Conservation (phyloP, 345 rosid genomes). For the Salix dunnii region DNA sequence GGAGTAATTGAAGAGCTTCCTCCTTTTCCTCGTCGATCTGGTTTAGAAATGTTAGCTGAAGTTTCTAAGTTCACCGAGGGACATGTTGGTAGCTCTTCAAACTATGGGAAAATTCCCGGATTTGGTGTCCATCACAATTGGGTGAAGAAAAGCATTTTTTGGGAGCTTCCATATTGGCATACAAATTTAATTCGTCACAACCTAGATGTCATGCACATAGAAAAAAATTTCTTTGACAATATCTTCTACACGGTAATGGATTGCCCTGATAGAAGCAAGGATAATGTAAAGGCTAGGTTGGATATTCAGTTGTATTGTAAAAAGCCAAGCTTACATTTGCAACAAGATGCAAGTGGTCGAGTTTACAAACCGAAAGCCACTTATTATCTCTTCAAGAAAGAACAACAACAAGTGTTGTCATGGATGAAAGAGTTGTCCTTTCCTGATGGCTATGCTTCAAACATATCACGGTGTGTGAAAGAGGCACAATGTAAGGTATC, state of each 20-base stretch:
- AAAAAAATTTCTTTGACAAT: constrained; percentile 3
- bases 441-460: constrained; percentile 1
- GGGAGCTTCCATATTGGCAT: not conserved
- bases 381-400: not conserved
- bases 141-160: not conserved
- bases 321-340: not conserved
- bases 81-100: not conserved
- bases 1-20: not conserved
- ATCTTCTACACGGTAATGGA: not conserved
- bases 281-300: not conserved
- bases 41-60: too few species aligned
- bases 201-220: constrained; percentile 3
- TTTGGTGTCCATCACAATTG: not conserved
- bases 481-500: not conserved
- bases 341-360: not conserved
- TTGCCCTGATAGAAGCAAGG: not conserved
- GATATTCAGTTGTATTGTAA: not conserved
- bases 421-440: not conserved
- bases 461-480: not conserved
- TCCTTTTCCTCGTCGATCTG: not conserved
- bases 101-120: too few species aligned
- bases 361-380: not conserved
- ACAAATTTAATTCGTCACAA: not conserved
- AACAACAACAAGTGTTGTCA: not conserved
- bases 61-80: not conserved